Evolutionary conservation across 1,284 basidiomycete species (phyloP).

Genomic region (Rhodofomes roseus): DNA sequence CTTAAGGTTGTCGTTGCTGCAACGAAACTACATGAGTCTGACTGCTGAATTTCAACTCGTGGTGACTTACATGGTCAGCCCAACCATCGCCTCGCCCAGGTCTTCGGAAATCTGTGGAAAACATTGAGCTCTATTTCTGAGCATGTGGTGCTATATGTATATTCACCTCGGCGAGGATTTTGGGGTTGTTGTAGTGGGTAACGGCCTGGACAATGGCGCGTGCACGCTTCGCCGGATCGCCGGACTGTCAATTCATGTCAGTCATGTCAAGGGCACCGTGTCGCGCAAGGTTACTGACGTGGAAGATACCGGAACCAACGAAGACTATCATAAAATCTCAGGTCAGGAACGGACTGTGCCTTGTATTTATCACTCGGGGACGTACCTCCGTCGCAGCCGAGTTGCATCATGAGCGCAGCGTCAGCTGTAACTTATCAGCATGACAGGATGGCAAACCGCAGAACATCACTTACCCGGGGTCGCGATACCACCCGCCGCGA

Average conservation of each 20-base stretch:
- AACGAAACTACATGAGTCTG: not conserved
- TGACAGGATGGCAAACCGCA: not conserved
- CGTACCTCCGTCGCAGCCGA: constrained; percentile 94
- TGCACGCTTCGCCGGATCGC: constrained; percentile 91
- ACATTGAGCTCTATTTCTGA: constrained; percentile 6
- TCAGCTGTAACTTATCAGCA: constrained; percentile 55
- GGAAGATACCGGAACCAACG: constrained; percentile 94
- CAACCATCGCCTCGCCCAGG: constrained; percentile 91
- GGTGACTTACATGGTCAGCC: constrained; percentile 74
- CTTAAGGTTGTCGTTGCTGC: constrained; percentile 40
- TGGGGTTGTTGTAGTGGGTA: constrained; percentile 95
- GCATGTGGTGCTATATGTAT: not conserved
- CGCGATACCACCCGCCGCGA: constrained; percentile 95
- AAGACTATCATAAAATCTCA: constrained; percentile 53
- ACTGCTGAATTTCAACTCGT: no score
- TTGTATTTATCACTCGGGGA: constrained; percentile 12
- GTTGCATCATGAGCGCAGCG: constrained; percentile 99
- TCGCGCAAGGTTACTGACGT: constrained; percentile 44
- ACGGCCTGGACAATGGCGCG: constrained; percentile 97
- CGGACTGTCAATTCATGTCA: constrained; percentile 53
- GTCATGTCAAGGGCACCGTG: not conserved
- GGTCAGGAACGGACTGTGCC: constrained; percentile 9
- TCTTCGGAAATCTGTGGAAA: constrained; percentile 76
- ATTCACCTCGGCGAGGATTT: constrained; percentile 72
- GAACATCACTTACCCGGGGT: constrained; percentile 69